These are phyloP conservation scores for Ogataea pignaliae DNA, from an alignment of 805 yeast species.

Conservation along the genomic window DNA sequence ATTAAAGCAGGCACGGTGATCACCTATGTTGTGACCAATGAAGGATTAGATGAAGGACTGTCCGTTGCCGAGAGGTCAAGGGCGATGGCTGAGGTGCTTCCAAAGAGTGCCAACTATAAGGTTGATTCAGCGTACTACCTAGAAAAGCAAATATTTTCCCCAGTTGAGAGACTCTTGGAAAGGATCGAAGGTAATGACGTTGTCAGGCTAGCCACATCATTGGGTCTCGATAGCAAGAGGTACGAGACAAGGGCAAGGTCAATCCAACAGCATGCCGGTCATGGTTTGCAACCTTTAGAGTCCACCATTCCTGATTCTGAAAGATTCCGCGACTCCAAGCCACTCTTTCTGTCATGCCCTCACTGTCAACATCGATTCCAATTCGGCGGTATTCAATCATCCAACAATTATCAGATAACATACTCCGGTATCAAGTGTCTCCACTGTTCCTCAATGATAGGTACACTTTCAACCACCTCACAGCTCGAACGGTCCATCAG, in stretches of 20 bases:
- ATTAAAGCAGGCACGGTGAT: conserved; percentile 87
- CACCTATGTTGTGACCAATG: conserved; percentile 71
- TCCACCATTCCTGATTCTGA: conserved; percentile 77
- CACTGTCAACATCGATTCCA: conserved; percentile 54
- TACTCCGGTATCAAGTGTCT: conserved; percentile 70
- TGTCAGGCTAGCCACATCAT: conserved; percentile 65
- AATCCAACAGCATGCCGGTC: conserved; percentile 31
- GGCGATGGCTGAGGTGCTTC: conserved; percentile 68
- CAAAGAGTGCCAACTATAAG: conserved; percentile 42
- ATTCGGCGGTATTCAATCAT: conserved; percentile 72
- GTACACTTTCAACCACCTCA: conserved; percentile 52
- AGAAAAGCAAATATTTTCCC: conserved; percentile 85
- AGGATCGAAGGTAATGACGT: conserved; percentile 84
- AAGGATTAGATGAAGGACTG: conserved; percentile 28
- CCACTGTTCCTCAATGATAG: conserved; percentile 49
- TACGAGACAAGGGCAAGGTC: conserved; percentile 45
- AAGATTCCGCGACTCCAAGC: conserved; percentile 65
- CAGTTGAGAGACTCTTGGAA: conserved; percentile 82
- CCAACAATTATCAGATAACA: conserved; percentile 55
- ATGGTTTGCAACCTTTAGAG: conserved; percentile 67
- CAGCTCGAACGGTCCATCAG: conserved; percentile 77
- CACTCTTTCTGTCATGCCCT: conserved; percentile 53
- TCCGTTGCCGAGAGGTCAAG: conserved; percentile 78
- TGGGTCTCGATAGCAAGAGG: conserved; percentile 72
- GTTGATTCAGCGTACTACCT: conserved; percentile 80